Evolutionary conservation across 345 rosid species (phyloP), one percentile per base, ranked within the genome.

Genomic region (Acer negundo): DNA sequence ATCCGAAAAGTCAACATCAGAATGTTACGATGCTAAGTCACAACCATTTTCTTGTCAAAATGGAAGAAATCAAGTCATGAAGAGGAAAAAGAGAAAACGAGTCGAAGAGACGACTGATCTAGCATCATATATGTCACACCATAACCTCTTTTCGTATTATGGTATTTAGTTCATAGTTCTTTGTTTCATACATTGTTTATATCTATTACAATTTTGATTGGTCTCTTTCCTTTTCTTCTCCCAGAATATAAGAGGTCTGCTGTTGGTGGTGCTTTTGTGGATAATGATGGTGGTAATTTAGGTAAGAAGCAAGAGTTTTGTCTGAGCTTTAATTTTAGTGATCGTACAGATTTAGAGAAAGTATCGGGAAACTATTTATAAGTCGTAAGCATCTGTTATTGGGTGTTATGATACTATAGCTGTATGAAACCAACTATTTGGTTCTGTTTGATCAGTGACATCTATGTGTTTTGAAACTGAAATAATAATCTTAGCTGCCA

Each of bases 71-170:
- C 78, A 61, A 80, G 78, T 86, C 73, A 84, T 75, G 87, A 87
- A 84, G 89, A 90, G 96, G 85, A 89, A 81, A 70, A 89, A 84
- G 80, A 82, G 97, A 82, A 88, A 87, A 65, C 85, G 86, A 79
- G 87, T 86, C 31, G 98, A 95, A 84, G 93, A 92, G 40, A 81
- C 82, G 28, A 38, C 75, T 67, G 94, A 90, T 88, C 68, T 86
- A 49, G 77, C 89, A 67, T 79, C 90, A 17, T 87, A 83, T 75
- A 74, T 88, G 74, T 81, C 80, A 22, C 66, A 77, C 58, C 97
- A 94, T 78, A 87, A 80, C 76, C 82, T 91, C 67, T 94, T 94
- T 78, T 92, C 97, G 10, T 94, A 87, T 86, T 67, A 73, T 17
- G 93, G 98, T 96, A 87, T 58, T 84, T 15, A 64, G 20, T 75